Base-by-base conservation (phyloP, 352 stramenopile genomes). In the Globisporangium carolinianum region DNA sequence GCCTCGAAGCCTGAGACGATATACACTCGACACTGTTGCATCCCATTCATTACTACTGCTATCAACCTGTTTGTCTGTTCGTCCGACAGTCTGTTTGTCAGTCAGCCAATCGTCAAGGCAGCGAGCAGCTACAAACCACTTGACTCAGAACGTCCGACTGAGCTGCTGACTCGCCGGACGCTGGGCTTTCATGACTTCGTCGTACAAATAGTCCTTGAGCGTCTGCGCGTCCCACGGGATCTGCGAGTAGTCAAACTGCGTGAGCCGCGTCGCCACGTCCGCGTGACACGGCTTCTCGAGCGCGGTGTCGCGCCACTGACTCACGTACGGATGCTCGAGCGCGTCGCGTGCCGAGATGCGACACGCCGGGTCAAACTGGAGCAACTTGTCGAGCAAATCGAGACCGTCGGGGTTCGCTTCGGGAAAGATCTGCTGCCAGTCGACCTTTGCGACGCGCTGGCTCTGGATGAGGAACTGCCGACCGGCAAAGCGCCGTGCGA, bases 281-380 rank as follows among this genome's bases (percentile, higher is more conserved):
- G 65, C 60, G 15, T 71, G 61, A 46, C 82, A 91, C 12, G 72
- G 68, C 51, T 72, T 54, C 58, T 94, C 84, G 51, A 92, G 57
- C 35, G 71, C 62, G n/a, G 63, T 24, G 42, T 94, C 77, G 0
- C 85, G 79, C 79, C 85, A 94, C 55, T 83, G 76, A 53, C 75
- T 87, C 69, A 98, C 76, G 61, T 97, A 98, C 49, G 87, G 86
- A 52, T 97, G 89, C 39, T 90, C 66, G 12, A 98, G 65, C 5
- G 89, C 89, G 51, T 97, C 81, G 0, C 65, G 62, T 0, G 83
- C 81, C 5, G 86, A 94, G 65, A 97, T 96, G 37, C 89, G 87
- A 37, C 93, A 76, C 10, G 71, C 79, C 10, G 87, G 88, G 51
- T 96, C 85, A 51, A 97, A 96, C 60, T 91, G 82, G 35, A 97